Evolutionary conservation across 192 early-diverging fungal genomes (phyloP).

Genomic region (Anaeromyces robustus): DNA sequence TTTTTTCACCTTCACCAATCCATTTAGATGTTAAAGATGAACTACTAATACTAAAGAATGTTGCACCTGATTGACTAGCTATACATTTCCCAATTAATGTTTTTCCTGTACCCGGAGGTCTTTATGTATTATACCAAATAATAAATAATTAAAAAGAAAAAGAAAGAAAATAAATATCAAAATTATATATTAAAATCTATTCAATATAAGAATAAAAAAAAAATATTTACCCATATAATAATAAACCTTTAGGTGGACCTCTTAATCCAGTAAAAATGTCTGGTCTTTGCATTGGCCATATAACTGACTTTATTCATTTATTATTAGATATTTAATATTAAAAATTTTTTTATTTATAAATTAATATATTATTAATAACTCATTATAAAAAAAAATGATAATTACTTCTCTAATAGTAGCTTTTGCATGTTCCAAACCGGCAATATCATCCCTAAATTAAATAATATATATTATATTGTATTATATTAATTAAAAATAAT

Average conservation of each 20-base stretch:
- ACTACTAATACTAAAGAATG: conserved; percentile 80
- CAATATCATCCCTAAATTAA: conserved; percentile 2
- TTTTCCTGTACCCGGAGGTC: conserved; percentile 23
- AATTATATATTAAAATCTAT: conserved; percentile 2
- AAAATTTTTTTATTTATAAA: too few relatives aligned
- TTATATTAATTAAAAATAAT: too few relatives aligned
- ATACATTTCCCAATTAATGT: conserved; percentile 84
- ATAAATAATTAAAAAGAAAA: conserved; percentile 4
- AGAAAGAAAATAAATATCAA: not conserved
- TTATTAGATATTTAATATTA: too few relatives aligned
- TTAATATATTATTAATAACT: too few relatives aligned
- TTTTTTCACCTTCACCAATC: conserved; percentile 90
- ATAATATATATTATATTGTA: too few relatives aligned
- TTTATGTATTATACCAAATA: not conserved
- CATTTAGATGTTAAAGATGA: conserved; percentile 89
- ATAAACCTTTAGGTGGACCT: not conserved
- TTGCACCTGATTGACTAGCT: conserved; percentile 68
- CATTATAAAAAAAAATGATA: not conserved
- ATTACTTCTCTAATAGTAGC: conserved; percentile 1
- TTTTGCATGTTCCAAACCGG: conserved; percentile 3
- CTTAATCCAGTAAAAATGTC: conserved; percentile 4
- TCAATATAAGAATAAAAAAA: conserved; percentile 41
- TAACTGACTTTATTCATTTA: not conserved
- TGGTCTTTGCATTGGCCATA: conserved; percentile 4
- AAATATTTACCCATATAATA: not conserved